These are phyloP conservation scores for Cercospora sp. DNA, from an alignment of 2,329 filamentous ascomycete genomes.

Conservation along the genomic window DNA sequence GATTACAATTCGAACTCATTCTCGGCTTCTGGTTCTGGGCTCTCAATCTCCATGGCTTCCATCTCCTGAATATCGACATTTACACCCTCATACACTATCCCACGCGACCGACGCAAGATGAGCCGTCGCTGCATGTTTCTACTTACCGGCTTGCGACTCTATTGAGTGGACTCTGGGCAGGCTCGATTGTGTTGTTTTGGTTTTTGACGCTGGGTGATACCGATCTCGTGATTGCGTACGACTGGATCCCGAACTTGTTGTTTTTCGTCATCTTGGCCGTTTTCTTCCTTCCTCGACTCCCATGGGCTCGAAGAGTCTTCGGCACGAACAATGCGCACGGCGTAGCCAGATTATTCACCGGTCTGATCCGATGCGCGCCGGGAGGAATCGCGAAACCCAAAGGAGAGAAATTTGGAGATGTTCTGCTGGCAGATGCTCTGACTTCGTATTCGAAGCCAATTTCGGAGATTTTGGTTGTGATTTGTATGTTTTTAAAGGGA, in stretches of 20 bases:
- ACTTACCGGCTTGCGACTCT: constrained; percentile 82
- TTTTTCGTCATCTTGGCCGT: constrained; percentile 70
- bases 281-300: constrained; percentile 59
- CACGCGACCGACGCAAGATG: constrained; percentile 65
- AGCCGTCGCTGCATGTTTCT: constrained; percentile 70
- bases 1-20: constrained; percentile 81
- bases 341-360: constrained; percentile 68
- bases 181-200: constrained; percentile 84
- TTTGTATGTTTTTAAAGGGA: constrained; percentile 79
- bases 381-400: constrained; percentile 83
- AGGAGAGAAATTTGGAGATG: constrained; percentile 92
- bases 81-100: constrained; percentile 76
- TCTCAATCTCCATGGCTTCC: constrained; percentile 83
- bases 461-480: constrained; percentile 80
- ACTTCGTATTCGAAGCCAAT: constrained; percentile 94
- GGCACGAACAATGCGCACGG: constrained; percentile 55
- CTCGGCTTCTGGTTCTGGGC: constrained; percentile 95
- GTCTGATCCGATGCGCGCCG: constrained; percentile 73
- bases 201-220: constrained; percentile 67
- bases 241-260: constrained; percentile 83
- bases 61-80: constrained; percentile 69
- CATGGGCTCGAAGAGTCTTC: constrained; percentile 17
- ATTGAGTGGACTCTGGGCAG: constrained; percentile 67
- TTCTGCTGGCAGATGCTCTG: constrained; percentile 87
- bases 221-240: constrained; percentile 70